Percentiles rank a stretch among this genome's conserved stretches.
These are phyloP conservation scores for Boletus tylopilopsis DNA, from an alignment of 768 basidiomycete genomes.

Conservation along the genomic window DNA sequence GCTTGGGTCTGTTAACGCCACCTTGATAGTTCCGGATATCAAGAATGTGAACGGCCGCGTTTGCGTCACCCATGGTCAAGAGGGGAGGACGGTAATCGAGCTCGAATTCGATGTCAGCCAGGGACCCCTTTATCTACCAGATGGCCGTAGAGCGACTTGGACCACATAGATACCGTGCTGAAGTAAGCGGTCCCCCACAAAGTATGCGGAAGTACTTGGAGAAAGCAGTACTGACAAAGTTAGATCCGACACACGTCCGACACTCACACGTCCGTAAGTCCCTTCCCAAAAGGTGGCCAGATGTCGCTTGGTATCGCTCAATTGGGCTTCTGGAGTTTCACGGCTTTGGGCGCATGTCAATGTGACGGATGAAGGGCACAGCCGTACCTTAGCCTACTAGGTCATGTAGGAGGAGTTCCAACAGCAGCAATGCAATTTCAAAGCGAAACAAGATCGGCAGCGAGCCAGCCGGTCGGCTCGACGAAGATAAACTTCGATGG, in stretches of 20 bases:
- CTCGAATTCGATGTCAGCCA: too few species aligned
- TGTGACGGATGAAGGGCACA: too few species aligned
- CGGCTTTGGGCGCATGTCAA: too few species aligned
- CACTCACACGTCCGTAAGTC: background rate
- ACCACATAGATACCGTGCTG: too few species aligned
- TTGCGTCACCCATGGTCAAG: conserved; percentile 19
- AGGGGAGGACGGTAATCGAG: background rate
- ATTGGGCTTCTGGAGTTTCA: too few species aligned
- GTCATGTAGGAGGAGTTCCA: too few species aligned
- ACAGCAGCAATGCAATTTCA: too few species aligned
- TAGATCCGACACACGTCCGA: background rate
- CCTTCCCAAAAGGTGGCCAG: background rate
- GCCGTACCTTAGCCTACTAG: too few species aligned
- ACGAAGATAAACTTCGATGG: too few species aligned
- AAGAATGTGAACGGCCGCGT: conserved; percentile 16
- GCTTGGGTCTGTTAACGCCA: background rate
- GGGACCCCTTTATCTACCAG: conserved; percentile 6
- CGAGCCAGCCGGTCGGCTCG: too few species aligned
- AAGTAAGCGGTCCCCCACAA: background rate
- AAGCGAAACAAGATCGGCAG: too few species aligned
- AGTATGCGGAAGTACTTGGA: background rate
- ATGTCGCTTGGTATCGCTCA: too few species aligned
- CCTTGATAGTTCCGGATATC: conserved; percentile 20
- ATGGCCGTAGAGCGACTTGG: background rate
- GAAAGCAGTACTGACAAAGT: background rate